Percentiles rank a stretch among this genome's conserved stretches.
phyloP scores from a whole-genome alignment of 148 eudicot species.

The Chenopodium suecicum region DNA sequence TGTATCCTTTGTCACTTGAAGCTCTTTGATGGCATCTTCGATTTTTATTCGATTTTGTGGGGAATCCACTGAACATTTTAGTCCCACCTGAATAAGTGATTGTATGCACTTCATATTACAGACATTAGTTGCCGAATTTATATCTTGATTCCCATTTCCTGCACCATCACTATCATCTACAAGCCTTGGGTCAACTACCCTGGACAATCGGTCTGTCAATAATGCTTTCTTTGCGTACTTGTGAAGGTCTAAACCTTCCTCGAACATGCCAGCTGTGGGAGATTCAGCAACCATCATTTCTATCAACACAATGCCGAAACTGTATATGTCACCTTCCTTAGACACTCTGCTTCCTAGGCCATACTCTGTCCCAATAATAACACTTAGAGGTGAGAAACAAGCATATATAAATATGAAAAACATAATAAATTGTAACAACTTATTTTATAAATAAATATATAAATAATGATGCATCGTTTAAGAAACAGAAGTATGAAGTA shows the following conservation, averaged over 20 bases:
- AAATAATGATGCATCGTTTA: too few relatives aligned
- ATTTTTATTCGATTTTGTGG: too few relatives aligned
- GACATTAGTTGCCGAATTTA: not conserved
- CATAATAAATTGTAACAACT: not conserved
- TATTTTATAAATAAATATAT: too few relatives aligned
- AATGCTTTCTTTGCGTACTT: constrained; percentile 6
- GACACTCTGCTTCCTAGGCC: constrained; percentile 4
- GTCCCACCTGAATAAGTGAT: constrained; percentile 8
- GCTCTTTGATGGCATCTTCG: constrained; percentile 4
- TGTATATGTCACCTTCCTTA: not conserved
- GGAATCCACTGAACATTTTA: constrained; percentile 14
- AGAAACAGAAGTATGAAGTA: too few relatives aligned
- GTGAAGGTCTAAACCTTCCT: not conserved
- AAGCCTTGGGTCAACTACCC: constrained; percentile 7
- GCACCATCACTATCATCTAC: too few relatives aligned
- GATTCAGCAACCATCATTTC: not conserved
- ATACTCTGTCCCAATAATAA: not conserved
- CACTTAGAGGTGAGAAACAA: too few relatives aligned
- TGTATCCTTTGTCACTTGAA: not conserved
- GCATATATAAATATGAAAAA: not conserved
- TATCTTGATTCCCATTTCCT: not conserved
- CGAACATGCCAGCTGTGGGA: not conserved
- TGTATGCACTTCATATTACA: not conserved
- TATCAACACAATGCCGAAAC: constrained; percentile 6
- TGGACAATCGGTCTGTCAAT: not conserved